phyloP scores from a whole-genome alignment of 2,329 filamentous ascomycete genomes.

The Alternaria infectoria region DNA sequence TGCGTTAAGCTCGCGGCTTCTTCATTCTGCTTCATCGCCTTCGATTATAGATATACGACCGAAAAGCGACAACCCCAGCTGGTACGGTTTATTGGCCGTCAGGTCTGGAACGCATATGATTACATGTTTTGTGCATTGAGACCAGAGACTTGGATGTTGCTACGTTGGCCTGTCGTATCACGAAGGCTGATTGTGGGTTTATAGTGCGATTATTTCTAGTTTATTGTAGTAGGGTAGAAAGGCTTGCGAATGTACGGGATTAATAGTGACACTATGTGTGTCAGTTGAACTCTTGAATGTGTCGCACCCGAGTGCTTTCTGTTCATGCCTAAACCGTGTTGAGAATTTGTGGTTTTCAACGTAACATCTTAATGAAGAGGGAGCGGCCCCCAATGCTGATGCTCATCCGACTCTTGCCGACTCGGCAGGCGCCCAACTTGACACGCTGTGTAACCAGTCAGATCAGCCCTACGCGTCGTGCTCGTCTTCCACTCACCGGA shows the following conservation, averaged over 20 bases:
- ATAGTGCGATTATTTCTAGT: constrained; percentile 14
- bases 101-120: constrained; percentile 32
- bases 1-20: constrained; percentile 34
- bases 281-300: background rate
- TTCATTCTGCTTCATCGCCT: constrained; percentile 2
- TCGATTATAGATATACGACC: constrained; percentile 30
- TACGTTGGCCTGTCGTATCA: constrained; percentile 15
- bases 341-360: background rate
- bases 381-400: background rate
- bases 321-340: background rate
- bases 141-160: constrained; percentile 11
- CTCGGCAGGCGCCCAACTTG: background rate
- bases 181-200: constrained; percentile 4
- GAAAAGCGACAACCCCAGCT: constrained; percentile 30
- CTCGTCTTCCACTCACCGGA: background rate
- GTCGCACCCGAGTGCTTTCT: background rate
- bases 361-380: background rate
- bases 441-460: background rate
- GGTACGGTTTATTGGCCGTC: constrained; percentile 32
- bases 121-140: constrained; percentile 19
- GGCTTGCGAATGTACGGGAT: background rate
- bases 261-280: constrained; percentile 2
- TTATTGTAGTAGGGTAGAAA: constrained; percentile 7
- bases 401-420: background rate
- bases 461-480: background rate